Percentiles rank a stretch among this genome's conserved stretches.
Evolutionary conservation across 208 protist genomes (phyloP).

Genomic region (Trypanosomatidae sp.): DNA sequence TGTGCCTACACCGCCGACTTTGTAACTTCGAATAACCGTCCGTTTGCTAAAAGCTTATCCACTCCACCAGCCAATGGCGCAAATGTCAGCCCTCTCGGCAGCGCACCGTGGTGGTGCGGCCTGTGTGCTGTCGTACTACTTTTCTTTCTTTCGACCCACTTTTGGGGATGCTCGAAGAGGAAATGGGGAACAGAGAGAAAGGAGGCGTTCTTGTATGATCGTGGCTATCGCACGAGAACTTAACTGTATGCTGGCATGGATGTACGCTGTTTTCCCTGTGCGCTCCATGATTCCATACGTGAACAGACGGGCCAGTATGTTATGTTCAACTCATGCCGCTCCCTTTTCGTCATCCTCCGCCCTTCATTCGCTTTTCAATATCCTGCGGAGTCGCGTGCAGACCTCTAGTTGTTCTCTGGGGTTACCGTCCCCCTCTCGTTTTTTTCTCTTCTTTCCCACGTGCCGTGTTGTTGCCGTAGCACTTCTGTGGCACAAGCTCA

Average conservation of each 20-base stretch:
- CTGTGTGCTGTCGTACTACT: background rate
- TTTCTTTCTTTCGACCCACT: background rate
- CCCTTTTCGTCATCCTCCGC: background rate
- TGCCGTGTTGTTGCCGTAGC: background rate
- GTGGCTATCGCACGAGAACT: background rate
- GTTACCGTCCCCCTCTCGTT: background rate
- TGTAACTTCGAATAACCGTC: slow-evolving; percentile 1
- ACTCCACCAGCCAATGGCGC: background rate
- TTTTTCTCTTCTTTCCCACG: slow-evolving; percentile 3
- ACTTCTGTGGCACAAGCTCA: background rate
- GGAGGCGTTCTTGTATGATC: background rate
- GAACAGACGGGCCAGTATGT: background rate
- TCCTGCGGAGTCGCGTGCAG: background rate
- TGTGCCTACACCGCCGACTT: background rate
- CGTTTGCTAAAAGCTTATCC: background rate
- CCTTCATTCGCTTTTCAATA: background rate
- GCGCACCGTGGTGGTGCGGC: background rate
- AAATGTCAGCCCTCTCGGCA: background rate
- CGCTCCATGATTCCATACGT: background rate
- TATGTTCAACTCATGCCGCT: background rate
- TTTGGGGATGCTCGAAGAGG: background rate
- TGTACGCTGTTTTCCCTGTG: background rate
- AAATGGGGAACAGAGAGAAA: background rate
- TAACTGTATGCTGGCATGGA: no score
- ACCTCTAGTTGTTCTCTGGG: background rate